Percentiles rank a stretch among this genome's conserved stretches.
These are phyloP conservation scores for Fusarium sp. DNA, from an alignment of 2,329 filamentous ascomycete genomes.

Conservation along the genomic window DNA sequence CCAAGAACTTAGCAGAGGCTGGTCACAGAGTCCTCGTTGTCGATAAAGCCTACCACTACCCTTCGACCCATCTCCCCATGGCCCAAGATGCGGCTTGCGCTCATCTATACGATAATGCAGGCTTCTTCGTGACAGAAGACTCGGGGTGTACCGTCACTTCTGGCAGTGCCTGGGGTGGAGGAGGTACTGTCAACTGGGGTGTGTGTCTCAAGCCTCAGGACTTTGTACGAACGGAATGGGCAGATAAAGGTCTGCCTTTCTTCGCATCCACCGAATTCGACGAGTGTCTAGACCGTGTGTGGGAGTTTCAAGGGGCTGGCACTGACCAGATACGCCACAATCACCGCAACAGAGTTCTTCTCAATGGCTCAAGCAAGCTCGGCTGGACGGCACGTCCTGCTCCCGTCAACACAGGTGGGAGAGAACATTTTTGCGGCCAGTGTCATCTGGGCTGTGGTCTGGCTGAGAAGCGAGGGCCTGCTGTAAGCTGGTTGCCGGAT, in stretches of 20 bases:
- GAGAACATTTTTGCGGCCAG: constrained; percentile 79
- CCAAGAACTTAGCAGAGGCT: constrained; percentile 83
- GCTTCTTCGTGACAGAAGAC: constrained; percentile 68
- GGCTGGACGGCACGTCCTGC: constrained; percentile 78
- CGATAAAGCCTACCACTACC: constrained; percentile 85
- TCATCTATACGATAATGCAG: constrained; percentile 78
- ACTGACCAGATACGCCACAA: constrained; percentile 78
- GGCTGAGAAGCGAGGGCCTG: constrained; percentile 83
- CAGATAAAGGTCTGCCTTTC: constrained; percentile 74
- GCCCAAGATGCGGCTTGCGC: constrained; percentile 68
- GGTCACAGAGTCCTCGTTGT: constrained; percentile 82
- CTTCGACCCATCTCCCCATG: constrained; percentile 81
- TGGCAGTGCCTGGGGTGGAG: constrained; percentile 84
- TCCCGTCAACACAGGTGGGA: constrained; percentile 83
- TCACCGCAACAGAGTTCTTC: constrained; percentile 75
- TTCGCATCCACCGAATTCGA: constrained; percentile 83
- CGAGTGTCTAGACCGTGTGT: constrained; percentile 82
- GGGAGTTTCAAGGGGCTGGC: constrained; percentile 81
- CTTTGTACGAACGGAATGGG: constrained; percentile 86
- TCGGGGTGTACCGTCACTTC: constrained; percentile 71
- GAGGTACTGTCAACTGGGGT: constrained; percentile 90
- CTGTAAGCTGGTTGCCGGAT: constrained; percentile 82
- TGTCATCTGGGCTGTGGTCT: constrained; percentile 73
- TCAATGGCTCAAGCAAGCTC: constrained; percentile 80
- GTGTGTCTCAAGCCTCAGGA: constrained; percentile 75